Conservation (phyloP, 2,329 filamentous ascomycete species). For the Dichotomopilus funicola region DNA sequence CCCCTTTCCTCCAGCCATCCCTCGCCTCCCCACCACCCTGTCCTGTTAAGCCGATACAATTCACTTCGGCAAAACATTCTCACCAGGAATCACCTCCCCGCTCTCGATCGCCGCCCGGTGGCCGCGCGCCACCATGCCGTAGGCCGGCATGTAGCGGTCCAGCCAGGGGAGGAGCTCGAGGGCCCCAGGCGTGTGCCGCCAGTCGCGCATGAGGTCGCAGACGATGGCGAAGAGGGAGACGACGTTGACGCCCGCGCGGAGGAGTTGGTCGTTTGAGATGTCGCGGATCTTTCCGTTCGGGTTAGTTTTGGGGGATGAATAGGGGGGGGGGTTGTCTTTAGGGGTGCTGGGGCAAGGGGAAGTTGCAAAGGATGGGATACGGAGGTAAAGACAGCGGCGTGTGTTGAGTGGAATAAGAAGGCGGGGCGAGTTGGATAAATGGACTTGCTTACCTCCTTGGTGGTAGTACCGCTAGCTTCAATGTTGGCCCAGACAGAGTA, state of each 20-base stretch:
- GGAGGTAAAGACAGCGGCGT: neutral
- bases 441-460: slow-evolving; percentile 21
- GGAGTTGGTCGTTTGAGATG: slow-evolving; percentile 61
- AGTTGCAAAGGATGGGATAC: neutral
- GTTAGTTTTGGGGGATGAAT: slow-evolving; percentile 28
- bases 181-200: slow-evolving; percentile 50
- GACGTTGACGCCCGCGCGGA: slow-evolving; percentile 57
- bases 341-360: neutral
- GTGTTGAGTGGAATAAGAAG: neutral
- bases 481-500: slow-evolving; percentile 70
- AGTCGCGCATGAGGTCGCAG: slow-evolving; percentile 65
- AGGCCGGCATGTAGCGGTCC: slow-evolving; percentile 58
- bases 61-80: slow-evolving; percentile 31
- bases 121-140: slow-evolving; percentile 48
- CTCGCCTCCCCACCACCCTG: neutral
- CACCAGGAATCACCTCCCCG: slow-evolving; percentile 51
- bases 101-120: slow-evolving; percentile 32
- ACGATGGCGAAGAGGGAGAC: slow-evolving; percentile 57
- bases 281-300: no score
- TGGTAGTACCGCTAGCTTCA: slow-evolving; percentile 63
- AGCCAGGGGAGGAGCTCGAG: slow-evolving; percentile 56
- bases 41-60: no score
- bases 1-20: neutral
- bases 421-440: no score
- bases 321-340: no score